Evolutionary conservation across 2,329 filamentous ascomycete species (phyloP), one percentile per base, ranked within the genome.

Genomic region (Neonectria magnoliae): DNA sequence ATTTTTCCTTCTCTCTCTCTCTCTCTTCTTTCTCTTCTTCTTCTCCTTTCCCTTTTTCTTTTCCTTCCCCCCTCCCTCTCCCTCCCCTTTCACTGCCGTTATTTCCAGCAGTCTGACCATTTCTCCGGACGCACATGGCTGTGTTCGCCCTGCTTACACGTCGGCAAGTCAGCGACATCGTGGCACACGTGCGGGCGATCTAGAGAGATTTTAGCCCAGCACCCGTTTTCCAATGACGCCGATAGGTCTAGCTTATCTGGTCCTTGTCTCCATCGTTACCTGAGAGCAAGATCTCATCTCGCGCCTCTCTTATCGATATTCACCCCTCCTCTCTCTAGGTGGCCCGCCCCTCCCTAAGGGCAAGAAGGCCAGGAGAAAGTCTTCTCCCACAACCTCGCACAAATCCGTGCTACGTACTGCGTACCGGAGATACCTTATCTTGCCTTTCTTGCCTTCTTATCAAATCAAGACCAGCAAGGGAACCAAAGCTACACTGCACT

Each of bases 231-330:
- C 80, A 83, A 87, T 88, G 85, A 87, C 84, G 81, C 81, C 80
- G 81, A 86, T 85, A 85, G 85, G 81, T 79, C 60, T 81, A 78
- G 81, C 84, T 85, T 86, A 87, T 87, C 84, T 87, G 74, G 81
- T 85, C 76, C 80, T 85, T 71, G 80, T 78, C 76, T 83, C 84
- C 68, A 81, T 86, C 76, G 78, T 85, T 77, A 85, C 84, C 77
- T 85, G 73, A 85, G 67, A 65, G 60, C 52, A 20, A 67, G 61
- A 66, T 60, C 54, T 58, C 41, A 45, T 27, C 62, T 42, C 52
- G 52, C 47, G 41, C 56, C 57, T 53, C 57, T 53, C 47, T 41
- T 60, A 56, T 52, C 47, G 52, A 48, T 57, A 48, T 18, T 55
- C 66, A 62, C 55, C 53, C 57, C 47, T 53, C 62, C 52, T n/a